Evolutionary conservation across 2,329 filamentous ascomycete species (phyloP), one percentile per base, ranked within the genome.

Genomic region (Nigrospora osmanthi): DNA sequence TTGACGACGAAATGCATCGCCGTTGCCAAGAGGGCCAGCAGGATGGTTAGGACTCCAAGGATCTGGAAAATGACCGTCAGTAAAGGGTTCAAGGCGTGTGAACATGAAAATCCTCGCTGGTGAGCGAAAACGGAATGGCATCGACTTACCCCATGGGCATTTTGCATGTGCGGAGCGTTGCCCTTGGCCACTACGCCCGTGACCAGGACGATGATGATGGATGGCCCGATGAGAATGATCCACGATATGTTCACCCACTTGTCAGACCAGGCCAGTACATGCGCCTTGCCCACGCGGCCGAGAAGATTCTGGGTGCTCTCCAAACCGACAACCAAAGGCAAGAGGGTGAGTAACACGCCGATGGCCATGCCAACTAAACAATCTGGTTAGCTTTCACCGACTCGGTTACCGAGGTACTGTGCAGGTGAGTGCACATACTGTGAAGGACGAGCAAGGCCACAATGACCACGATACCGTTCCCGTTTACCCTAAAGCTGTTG

Each of bases 281-380:
- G 43, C 0, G 52, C 44, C 9, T 49, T 47, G 15, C 52, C 51
- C 7, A 58, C 43, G 3, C 57, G 52, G 7, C 52, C 28, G 1
- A 61, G 47, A 3, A 65, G 49, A 41, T 54, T 59, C 6, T 54
- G 54, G 1, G 52, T 17, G 40, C 55, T 54, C 28, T 58, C 55
- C 12, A 63, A 42, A 7, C 56, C 57, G 15, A 64, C 37, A 16
- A 51, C 56, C 7, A 59, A 28, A 3, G 62, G 62, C 2, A 62
- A 46, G 2, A 59, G 38, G 35, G 51, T 48, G 40, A 59, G 42
- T 31, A 60, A 52, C 9, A 49, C 55, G 1, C 57, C 9, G 3
- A 63, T 40, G 14, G 55, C 58, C 9, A 57, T 19, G 3, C 54
- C n/a, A 23, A 60, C 58, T 60, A 42, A 11, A 44, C n/a, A 35